phyloP scores from a whole-genome alignment of 148 eudicot genomes.

The Rhododendron williamsianum region DNA sequence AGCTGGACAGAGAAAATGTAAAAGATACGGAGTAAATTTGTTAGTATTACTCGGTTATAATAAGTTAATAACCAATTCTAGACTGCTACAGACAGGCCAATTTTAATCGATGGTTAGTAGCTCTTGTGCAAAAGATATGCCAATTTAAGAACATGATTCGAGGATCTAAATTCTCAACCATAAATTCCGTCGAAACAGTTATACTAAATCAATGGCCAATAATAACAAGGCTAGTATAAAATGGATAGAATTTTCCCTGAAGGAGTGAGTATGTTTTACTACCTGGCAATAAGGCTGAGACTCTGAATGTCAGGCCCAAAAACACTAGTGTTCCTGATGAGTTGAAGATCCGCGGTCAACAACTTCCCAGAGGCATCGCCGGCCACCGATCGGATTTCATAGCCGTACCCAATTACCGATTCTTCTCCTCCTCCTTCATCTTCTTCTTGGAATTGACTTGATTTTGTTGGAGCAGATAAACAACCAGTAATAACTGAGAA shows the following conservation, averaged over 20 bases:
- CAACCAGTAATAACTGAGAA: background rate
- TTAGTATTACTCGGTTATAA: too few relatives aligned
- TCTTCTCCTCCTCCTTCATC: background rate
- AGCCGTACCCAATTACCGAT: constrained; percentile 37
- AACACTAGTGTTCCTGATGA: constrained; percentile 33
- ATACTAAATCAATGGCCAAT: too few relatives aligned
- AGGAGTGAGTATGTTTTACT: background rate
- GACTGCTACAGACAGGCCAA: too few relatives aligned
- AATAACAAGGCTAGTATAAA: too few relatives aligned
- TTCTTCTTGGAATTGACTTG: background rate
- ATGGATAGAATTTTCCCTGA: too few relatives aligned
- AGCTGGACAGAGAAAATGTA: constrained; percentile 27
- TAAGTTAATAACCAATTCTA: too few relatives aligned
- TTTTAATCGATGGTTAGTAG: too few relatives aligned
- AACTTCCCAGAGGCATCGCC: constrained; percentile 4
- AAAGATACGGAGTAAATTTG: background rate
- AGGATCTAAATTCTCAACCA: too few relatives aligned
- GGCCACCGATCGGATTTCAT: constrained; percentile 26
- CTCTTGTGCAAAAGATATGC: too few relatives aligned
- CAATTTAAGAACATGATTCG: too few relatives aligned
- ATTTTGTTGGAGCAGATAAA: background rate
- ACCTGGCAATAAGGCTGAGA: background rate
- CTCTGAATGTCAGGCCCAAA: constrained; percentile 46
- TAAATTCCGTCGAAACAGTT: too few relatives aligned
- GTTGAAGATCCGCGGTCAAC: constrained; percentile 37